Evolutionary conservation across 2,329 filamentous ascomycete genomes (phyloP).

Genomic region (Penicillium frequentans): DNA sequence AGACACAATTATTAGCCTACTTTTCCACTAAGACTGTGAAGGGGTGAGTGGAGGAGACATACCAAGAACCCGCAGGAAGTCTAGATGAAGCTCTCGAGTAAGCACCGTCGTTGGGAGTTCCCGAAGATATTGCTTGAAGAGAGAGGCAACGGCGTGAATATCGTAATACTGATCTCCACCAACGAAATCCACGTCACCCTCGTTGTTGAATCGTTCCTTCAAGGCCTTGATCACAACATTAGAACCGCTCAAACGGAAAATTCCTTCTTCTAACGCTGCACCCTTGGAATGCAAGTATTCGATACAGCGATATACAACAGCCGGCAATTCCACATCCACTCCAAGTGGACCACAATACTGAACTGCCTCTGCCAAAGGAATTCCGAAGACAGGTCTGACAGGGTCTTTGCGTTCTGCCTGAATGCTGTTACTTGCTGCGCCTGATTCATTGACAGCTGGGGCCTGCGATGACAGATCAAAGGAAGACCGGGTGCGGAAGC

Average conservation of each 20-base stretch:
- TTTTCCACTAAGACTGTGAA: neutral
- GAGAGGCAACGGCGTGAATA: slow-evolving; percentile 90
- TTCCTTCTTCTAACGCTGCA: slow-evolving; percentile 84
- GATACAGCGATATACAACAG: slow-evolving; percentile 92
- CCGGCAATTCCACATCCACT: slow-evolving; percentile 74
- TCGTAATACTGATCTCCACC: slow-evolving; percentile 81
- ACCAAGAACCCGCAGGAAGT: slow-evolving; percentile 79
- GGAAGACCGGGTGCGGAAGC: slow-evolving; percentile 67
- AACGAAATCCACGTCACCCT: slow-evolving; percentile 87
- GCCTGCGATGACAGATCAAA: slow-evolving; percentile 57
- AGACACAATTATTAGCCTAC: slow-evolving; percentile 2
- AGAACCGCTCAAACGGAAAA: slow-evolving; percentile 95
- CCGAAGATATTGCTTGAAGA: slow-evolving; percentile 90
- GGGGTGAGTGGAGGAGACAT: slow-evolving; percentile 24
- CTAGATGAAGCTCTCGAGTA: slow-evolving; percentile 83
- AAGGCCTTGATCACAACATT: slow-evolving; percentile 90
- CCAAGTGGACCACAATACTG: slow-evolving; percentile 72
- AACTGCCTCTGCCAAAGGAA: slow-evolving; percentile 81
- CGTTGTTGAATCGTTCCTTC: slow-evolving; percentile 87
- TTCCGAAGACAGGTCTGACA: slow-evolving; percentile 76
- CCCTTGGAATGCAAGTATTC: slow-evolving; percentile 85
- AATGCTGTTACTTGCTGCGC: slow-evolving; percentile 50
- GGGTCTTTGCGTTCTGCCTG: slow-evolving; percentile 53
- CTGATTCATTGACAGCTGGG: slow-evolving; percentile 31
- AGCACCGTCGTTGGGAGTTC: slow-evolving; percentile 90